phyloP scores from a whole-genome alignment of 352 stramenopile species.

The Halophytophthora batemanensis region DNA sequence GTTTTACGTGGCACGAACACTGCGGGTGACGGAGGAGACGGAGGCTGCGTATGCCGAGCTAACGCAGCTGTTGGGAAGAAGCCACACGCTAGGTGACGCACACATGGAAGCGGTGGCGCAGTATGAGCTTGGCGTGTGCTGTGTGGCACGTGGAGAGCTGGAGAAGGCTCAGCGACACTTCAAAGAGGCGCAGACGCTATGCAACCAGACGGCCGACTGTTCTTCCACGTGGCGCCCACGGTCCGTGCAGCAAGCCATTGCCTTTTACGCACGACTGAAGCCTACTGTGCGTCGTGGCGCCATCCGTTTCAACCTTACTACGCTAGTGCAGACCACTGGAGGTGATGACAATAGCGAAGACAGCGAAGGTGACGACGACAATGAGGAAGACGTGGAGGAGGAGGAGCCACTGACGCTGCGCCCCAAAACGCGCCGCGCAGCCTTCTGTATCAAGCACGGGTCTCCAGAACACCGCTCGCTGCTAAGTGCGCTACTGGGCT shows the following conservation, averaged over 20 bases:
- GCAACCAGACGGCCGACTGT: constrained; percentile 44
- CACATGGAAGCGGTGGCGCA: constrained; percentile 45
- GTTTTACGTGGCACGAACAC: constrained; percentile 33
- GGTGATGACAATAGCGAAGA: constrained; percentile 7
- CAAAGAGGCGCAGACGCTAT: constrained; percentile 32
- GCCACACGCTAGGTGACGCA: constrained; percentile 29
- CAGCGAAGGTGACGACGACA: constrained; percentile 3
- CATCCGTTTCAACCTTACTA: constrained; percentile 26
- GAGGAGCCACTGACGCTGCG: too few species aligned
- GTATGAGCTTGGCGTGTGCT: constrained; percentile 50
- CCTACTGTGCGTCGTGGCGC: constrained; percentile 25
- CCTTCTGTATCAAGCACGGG: constrained; percentile 18
- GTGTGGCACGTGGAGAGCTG: constrained; percentile 33
- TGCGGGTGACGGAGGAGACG: constrained; percentile 33
- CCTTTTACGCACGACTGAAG: constrained; percentile 44
- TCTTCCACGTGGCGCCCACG: constrained; percentile 27
- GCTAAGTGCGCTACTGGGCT: constrained; percentile 18
- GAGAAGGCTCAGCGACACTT: constrained; percentile 40
- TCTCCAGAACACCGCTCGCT: constrained; percentile 13
- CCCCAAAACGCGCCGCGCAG: constrained; percentile 16
- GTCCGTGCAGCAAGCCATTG: constrained; percentile 52
- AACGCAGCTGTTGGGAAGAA: constrained; percentile 32
- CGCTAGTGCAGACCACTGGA: constrained; percentile 4
- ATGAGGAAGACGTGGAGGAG: constrained; percentile 5
- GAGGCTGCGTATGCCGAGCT: constrained; percentile 44